Evolutionary conservation across 139 green algal species (phyloP).

Genomic region (Coelastrella sp.): DNA sequence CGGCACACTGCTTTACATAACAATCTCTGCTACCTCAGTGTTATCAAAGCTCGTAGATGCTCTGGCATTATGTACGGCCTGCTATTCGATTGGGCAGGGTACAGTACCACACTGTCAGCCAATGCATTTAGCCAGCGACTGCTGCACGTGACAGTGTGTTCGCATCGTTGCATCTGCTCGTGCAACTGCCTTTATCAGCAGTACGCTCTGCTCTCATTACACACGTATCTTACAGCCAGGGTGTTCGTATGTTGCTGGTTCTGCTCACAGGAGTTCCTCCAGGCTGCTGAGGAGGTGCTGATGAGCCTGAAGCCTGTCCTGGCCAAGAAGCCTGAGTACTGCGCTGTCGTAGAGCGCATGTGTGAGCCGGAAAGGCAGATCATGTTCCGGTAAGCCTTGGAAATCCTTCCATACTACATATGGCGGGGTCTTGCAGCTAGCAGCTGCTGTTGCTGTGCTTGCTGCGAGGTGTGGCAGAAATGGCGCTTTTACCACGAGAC

Average conservation of each 20-base stretch:
- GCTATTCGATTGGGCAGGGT: too few relatives aligned
- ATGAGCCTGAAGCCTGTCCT: slow-evolving; percentile 74
- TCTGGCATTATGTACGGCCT: too few relatives aligned
- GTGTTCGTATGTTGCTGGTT: background rate
- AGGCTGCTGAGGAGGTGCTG: slow-evolving; percentile 71
- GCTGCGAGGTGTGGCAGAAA: too few relatives aligned
- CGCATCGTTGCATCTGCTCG: too few relatives aligned
- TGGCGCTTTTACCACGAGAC: too few relatives aligned
- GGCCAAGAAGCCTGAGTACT: slow-evolving; percentile 66
- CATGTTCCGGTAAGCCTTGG: slow-evolving; percentile 66
- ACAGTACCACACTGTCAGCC: too few relatives aligned
- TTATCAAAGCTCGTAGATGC: too few relatives aligned
- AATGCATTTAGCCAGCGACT: too few relatives aligned
- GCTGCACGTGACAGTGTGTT: too few relatives aligned
- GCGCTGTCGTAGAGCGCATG: slow-evolving; percentile 64
- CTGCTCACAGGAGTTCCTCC: slow-evolving; percentile 41
- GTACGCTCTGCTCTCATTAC: background rate
- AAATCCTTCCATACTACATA: too few relatives aligned
- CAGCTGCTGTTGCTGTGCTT: background rate
- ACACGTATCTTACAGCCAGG: background rate
- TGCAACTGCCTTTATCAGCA: background rate
- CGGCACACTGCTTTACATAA: too few relatives aligned
- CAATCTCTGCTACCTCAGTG: too few relatives aligned
- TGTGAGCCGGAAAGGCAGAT: slow-evolving; percentile 75
- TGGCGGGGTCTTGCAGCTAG: background rate